Percentiles rank a stretch among this genome's conserved stretches.
Conservation (phyloP, 2,329 filamentous ascomycete species). For the Pseudogymnoascus sp. region DNA sequence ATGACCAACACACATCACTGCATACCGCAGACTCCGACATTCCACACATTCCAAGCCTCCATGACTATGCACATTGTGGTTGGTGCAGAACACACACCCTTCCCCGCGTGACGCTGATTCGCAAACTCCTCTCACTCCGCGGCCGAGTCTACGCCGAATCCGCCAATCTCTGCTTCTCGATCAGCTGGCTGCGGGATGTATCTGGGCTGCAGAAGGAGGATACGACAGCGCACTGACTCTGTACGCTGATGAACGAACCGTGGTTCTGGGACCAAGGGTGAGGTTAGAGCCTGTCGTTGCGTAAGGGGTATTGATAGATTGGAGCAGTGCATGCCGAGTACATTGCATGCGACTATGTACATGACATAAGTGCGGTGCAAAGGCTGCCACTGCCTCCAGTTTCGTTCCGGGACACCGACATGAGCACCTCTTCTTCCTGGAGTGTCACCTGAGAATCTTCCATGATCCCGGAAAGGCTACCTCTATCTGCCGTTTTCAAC, state of each 20-base stretch:
- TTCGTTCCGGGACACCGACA: neutral
- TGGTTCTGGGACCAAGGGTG: conserved; percentile 3
- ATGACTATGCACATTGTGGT: neutral
- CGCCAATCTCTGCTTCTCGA: neutral
- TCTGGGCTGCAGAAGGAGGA: neutral
- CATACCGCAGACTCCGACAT: neutral
- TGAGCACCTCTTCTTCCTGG: neutral
- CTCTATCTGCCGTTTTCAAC: neutral
- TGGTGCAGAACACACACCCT: neutral
- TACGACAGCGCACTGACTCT: neutral
- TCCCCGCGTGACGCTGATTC: no score
- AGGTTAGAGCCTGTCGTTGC: neutral
- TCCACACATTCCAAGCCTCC: neutral
- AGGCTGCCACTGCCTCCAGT: neutral
- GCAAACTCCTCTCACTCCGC: no score
- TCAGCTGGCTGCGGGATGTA: neutral
- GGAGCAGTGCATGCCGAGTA: neutral
- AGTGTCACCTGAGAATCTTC: neutral
- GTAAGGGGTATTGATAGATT: neutral
- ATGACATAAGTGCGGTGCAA: neutral
- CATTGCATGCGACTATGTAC: neutral
- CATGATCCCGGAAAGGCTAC: neutral
- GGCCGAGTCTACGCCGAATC: neutral
- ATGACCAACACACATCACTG: neutral
- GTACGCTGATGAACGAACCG: neutral